These are phyloP conservation scores for Pseudogymnoascus sp. DNA, from an alignment of 2,329 filamentous ascomycete species.

Conservation along the genomic window DNA sequence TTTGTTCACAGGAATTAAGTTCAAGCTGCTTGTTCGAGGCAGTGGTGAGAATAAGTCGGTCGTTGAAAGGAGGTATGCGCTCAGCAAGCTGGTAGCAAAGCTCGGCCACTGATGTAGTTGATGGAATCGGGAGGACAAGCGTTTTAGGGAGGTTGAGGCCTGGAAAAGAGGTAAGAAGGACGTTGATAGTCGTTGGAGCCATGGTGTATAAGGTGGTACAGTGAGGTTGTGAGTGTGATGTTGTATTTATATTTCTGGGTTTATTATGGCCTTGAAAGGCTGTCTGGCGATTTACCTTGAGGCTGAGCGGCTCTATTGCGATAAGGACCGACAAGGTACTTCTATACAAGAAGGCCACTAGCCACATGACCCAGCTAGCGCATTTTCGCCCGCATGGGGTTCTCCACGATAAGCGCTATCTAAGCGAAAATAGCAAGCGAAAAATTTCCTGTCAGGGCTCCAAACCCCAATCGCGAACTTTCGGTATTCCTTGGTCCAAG, in stretches of 20 bases:
- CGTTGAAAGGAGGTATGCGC: slow-evolving; percentile 49
- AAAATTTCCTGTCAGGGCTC: not conserved
- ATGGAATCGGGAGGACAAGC: slow-evolving; percentile 63
- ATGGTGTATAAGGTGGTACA: slow-evolving; percentile 32
- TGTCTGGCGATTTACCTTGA: slow-evolving; percentile 2
- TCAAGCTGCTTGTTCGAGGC: slow-evolving; percentile 65
- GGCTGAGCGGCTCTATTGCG: not conserved
- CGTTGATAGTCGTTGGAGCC: slow-evolving; percentile 56
- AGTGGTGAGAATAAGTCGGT: slow-evolving; percentile 71
- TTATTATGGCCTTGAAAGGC: not conserved
- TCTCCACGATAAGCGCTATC: not conserved
- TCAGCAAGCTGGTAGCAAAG: slow-evolving; percentile 55
- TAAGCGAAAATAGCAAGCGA: slow-evolving; percentile 7
- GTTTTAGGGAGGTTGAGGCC: slow-evolving; percentile 79
- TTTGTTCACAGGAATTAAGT: slow-evolving; percentile 40
- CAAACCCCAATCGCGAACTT: slow-evolving; percentile 11
- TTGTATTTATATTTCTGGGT: not conserved
- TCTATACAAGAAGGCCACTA: not conserved
- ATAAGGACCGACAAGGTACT: slow-evolving; percentile 6
- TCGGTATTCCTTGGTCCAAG: slow-evolving; percentile 5
- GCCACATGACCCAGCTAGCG: slow-evolving; percentile 3
- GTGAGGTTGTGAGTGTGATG: not conserved
- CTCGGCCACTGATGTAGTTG: slow-evolving; percentile 56
- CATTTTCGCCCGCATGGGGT: not conserved
- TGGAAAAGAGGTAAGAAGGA: slow-evolving; percentile 76